Conservation (phyloP, 2,329 filamentous ascomycete genomes). For the Stagonosporopsis chrysanthemi region DNA sequence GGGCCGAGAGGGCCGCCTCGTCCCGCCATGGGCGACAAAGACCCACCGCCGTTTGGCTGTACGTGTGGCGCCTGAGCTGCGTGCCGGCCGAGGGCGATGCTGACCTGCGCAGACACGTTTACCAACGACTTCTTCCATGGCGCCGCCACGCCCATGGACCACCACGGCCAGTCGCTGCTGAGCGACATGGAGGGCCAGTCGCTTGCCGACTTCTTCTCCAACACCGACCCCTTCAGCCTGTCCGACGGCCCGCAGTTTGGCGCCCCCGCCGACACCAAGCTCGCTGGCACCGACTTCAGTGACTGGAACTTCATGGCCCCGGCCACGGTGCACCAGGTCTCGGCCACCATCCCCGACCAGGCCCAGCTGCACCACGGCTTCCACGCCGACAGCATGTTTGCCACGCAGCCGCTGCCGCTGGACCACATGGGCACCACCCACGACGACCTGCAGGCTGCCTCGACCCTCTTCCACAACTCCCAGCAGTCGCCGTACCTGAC, state of each 20-base stretch:
- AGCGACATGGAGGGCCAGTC: constrained; percentile 42
- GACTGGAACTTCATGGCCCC: constrained; percentile 43
- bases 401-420: constrained; percentile 10
- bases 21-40: constrained; percentile 44
- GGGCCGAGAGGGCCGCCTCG: constrained; percentile 35
- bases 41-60: constrained; percentile 48
- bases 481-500: constrained; percentile 38
- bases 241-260: constrained; percentile 25
- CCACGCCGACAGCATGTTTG: constrained; percentile 33
- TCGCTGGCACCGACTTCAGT: constrained; percentile 33
- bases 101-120: constrained; percentile 36
- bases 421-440: constrained; percentile 36
- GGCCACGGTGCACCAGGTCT: constrained; percentile 44
- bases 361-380: constrained; percentile 39
- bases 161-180: constrained; percentile 39
- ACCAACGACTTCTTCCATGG: constrained; percentile 32
- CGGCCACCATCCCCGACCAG: constrained; percentile 46
- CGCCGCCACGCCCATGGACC: constrained; percentile 24
- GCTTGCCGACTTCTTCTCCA: constrained; percentile 45
- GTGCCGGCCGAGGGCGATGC: constrained; percentile 24
- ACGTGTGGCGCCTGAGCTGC: background rate
- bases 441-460: constrained; percentile 44
- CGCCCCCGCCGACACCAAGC: constrained; percentile 30
- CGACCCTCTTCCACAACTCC: constrained; percentile 43
- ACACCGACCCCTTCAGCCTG: constrained; percentile 39